phyloP scores from a whole-genome alignment of 1,284 basidiomycete species.

The Golubevia pallescens region DNA sequence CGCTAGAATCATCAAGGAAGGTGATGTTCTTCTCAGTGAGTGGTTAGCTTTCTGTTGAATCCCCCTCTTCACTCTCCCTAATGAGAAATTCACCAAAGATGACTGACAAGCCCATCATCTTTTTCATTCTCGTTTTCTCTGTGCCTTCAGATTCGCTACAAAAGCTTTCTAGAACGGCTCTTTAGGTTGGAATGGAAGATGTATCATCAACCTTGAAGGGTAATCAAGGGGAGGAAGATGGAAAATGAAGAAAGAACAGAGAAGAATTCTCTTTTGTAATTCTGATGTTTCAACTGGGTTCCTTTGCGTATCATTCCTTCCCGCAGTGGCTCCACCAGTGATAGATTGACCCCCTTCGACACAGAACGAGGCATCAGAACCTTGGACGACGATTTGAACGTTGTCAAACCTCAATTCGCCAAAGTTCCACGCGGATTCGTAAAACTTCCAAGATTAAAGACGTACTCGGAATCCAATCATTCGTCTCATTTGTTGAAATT shows the following conservation, averaged over 20 bases:
- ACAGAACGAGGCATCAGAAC: background rate
- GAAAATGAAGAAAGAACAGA: too few species aligned
- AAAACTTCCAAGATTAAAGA: background rate
- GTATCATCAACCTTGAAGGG: too few species aligned
- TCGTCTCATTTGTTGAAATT: too few species aligned
- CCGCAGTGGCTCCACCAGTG: background rate
- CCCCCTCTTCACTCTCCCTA: background rate
- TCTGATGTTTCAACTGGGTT: too few species aligned
- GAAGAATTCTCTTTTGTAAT: too few species aligned
- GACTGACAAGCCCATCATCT: background rate
- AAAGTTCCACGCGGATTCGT: constrained; percentile 2
- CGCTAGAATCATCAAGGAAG: constrained; percentile 61
- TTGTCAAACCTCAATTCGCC: background rate
- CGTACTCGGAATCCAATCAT: too few species aligned
- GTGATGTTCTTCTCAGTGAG: constrained; percentile 59
- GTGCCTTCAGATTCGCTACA: constrained; percentile 47
- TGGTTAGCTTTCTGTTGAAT: background rate
- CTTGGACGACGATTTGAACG: background rate
- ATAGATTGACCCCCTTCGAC: background rate
- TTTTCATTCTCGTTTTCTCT: background rate
- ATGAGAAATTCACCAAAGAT: background rate
- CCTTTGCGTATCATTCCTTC: too few species aligned
- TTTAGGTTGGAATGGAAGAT: constrained; percentile 26
- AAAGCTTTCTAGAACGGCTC: constrained; percentile 57
- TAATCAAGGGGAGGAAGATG: too few species aligned